Percentiles rank a stretch among this genome's conserved stretches.
These are phyloP conservation scores for Zymoseptoria crescenta DNA, from an alignment of 2,329 filamentous ascomycete species.

Conservation along the genomic window DNA sequence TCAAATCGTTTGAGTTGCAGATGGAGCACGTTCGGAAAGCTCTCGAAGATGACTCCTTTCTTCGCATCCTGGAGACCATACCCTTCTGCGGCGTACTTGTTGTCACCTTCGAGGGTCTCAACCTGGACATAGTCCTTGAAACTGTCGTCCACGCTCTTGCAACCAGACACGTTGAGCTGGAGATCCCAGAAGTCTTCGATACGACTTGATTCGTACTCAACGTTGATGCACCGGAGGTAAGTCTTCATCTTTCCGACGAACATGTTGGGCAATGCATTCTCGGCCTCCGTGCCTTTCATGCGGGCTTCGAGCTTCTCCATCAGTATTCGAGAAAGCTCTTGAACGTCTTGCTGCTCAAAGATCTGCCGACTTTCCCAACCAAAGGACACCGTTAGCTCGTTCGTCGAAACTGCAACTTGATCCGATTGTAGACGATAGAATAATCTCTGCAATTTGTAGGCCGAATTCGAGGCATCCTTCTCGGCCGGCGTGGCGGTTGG, in stretches of 20 bases:
- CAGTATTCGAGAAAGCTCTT: slow-evolving; percentile 89
- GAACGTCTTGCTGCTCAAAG: slow-evolving; percentile 97
- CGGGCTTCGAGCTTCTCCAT: slow-evolving; percentile 96
- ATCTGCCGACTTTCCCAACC: slow-evolving; percentile 98
- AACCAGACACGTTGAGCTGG: slow-evolving; percentile 90
- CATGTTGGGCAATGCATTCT: slow-evolving; percentile 80
- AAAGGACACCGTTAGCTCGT: slow-evolving; percentile 90
- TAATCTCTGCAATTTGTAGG: slow-evolving; percentile 84
- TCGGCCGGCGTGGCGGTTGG: slow-evolving; percentile 80
- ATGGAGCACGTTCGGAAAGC: slow-evolving; percentile 88
- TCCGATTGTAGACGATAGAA: slow-evolving; percentile 94
- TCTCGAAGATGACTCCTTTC: slow-evolving; percentile 96
- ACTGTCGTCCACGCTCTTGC: slow-evolving; percentile 86
- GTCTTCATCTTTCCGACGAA: slow-evolving; percentile 98
- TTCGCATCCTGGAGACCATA: slow-evolving; percentile 91
- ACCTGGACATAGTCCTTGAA: slow-evolving; percentile 96
- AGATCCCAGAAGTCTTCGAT: slow-evolving; percentile 99
- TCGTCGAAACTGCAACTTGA: slow-evolving; percentile 73
- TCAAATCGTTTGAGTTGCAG: slow-evolving; percentile 96
- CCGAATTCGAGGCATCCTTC: slow-evolving; percentile 63
- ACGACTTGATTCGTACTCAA: slow-evolving; percentile 91
- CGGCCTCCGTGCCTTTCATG: slow-evolving; percentile 93
- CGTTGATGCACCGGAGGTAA: slow-evolving; percentile 97
- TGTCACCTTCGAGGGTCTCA: slow-evolving; percentile 94
- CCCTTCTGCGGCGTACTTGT: slow-evolving; percentile 92